Evolutionary conservation across 2,329 filamentous ascomycete species (phyloP).

Genomic region (Aspergillus transmontanensis): DNA sequence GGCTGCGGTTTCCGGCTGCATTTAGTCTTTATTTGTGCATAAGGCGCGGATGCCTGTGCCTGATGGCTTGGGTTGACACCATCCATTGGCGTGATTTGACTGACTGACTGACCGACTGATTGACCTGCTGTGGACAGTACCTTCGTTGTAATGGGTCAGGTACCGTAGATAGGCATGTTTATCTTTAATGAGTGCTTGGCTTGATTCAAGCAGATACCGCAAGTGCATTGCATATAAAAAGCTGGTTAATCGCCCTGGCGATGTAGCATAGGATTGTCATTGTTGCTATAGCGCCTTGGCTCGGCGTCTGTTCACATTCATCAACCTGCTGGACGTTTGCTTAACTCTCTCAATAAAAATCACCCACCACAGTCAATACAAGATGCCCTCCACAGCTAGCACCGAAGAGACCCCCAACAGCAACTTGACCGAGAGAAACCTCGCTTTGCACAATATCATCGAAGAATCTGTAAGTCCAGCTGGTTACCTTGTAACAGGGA

Average conservation of each 20-base stretch:
- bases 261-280: background rate
- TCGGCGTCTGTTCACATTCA: background rate
- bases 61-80: background rate
- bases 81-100: background rate
- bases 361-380: too few species aligned
- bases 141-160: background rate
- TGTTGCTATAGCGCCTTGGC: background rate
- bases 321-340: too few species aligned
- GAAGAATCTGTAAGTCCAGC: constrained; percentile 5
- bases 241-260: background rate
- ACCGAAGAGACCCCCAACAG: background rate
- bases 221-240: background rate
- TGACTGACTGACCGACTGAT: background rate
- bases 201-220: background rate
- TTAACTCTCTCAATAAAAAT: background rate
- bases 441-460: constrained; percentile 9
- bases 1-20: background rate
- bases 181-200: background rate
- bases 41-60: background rate
- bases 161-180: background rate
- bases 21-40: background rate
- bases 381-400: background rate
- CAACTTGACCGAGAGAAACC: constrained; percentile 15
- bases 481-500: background rate
- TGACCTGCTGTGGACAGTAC: background rate